These are phyloP conservation scores for Mycena albidolilacea DNA, from an alignment of 768 basidiomycete species.

Conservation along the genomic window DNA sequence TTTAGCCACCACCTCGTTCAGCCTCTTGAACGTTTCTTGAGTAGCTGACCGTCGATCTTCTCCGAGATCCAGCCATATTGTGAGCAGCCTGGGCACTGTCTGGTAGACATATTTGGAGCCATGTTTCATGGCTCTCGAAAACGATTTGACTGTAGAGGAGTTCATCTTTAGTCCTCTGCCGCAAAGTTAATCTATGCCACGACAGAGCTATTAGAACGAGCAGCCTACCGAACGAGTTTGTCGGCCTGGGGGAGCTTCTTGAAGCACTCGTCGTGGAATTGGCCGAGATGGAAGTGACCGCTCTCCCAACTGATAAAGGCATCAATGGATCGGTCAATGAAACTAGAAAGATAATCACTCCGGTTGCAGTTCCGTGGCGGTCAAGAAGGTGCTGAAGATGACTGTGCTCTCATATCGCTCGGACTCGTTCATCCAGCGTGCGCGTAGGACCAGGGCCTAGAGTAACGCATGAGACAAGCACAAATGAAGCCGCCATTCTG, in stretches of 20 bases:
- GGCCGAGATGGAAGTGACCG: constrained; percentile 87
- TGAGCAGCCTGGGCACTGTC: constrained; percentile 93
- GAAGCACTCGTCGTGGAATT: constrained; percentile 87
- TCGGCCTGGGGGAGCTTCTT: constrained; percentile 66
- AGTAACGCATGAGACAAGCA: constrained; percentile 11
- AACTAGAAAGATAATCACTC: constrained; percentile 56
- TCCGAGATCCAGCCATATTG: constrained; percentile 95
- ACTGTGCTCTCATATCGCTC: constrained; percentile 80
- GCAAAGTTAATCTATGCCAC: neutral
- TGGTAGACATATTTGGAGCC: constrained; percentile 98
- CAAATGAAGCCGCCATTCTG: constrained; percentile 19
- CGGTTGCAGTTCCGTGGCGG: constrained; percentile 64
- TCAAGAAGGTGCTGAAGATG: constrained; percentile 72
- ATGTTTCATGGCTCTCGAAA: constrained; percentile 76
- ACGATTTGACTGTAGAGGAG: constrained; percentile 74
- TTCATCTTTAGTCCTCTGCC: constrained; percentile 76
- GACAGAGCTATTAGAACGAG: neutral
- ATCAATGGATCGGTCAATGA: constrained; percentile 17
- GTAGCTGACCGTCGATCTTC: constrained; percentile 60
- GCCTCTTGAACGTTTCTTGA: constrained; percentile 63
- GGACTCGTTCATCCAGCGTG: constrained; percentile 94
- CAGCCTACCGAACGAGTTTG: constrained; percentile 59
- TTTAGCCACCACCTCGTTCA: constrained; percentile 69
- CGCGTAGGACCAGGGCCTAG: constrained; percentile 84
- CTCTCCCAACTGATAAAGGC: constrained; percentile 79